These are phyloP conservation scores for Ustilago sp. DNA, from an alignment of 1,284 basidiomycete genomes.

Conservation along the genomic window DNA sequence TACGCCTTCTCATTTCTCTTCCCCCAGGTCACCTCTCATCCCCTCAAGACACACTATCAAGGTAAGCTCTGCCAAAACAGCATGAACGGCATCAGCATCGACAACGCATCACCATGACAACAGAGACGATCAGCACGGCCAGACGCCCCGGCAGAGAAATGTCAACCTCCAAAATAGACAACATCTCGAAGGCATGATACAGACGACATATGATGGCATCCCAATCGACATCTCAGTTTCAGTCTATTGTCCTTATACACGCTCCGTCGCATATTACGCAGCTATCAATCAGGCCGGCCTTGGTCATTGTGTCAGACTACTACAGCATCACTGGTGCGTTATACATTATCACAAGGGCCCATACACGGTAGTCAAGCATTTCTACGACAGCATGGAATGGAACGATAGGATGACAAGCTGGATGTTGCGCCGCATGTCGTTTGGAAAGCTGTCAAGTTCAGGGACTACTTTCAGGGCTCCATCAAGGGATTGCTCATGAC, in stretches of 20 bases:
- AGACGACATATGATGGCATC: neutral
- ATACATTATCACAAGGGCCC: neutral
- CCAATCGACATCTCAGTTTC: neutral
- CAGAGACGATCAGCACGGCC: slow-evolving; percentile 16
- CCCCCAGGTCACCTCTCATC: slow-evolving; percentile 49
- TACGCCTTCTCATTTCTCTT: slow-evolving; percentile 27
- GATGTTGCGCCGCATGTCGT: too few species aligned
- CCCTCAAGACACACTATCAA: slow-evolving; percentile 55
- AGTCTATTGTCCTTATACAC: neutral
- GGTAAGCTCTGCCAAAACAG: slow-evolving; percentile 38
- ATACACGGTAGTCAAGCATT: neutral
- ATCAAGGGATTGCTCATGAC: too few species aligned
- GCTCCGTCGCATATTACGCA: neutral
- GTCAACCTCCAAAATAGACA: neutral
- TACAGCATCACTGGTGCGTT: neutral
- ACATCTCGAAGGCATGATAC: neutral
- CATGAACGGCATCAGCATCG: slow-evolving; percentile 25
- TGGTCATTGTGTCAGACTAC: neutral
- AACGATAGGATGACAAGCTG: too few species aligned
- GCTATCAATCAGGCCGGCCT: neutral
- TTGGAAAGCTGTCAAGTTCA: too few species aligned
- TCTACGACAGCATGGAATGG: neutral
- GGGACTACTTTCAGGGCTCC: too few species aligned
- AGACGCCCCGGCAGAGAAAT: slow-evolving; percentile 1
- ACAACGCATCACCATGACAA: slow-evolving; percentile 12